Conservation (phyloP, 2,329 filamentous ascomycete genomes). For the Byssoonygena ceratinophila region DNA sequence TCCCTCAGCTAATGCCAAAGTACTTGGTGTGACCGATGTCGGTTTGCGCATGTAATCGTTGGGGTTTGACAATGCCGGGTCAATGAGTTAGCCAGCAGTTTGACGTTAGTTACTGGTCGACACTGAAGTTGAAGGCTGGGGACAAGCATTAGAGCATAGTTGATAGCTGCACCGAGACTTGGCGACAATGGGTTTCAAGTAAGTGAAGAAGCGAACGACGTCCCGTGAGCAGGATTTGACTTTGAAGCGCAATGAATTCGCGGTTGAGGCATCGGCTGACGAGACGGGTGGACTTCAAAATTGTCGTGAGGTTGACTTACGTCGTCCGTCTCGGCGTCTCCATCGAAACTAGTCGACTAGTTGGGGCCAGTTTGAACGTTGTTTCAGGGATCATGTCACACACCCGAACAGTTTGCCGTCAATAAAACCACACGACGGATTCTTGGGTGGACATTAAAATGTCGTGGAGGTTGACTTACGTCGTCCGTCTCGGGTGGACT, state of each 20-base stretch:
- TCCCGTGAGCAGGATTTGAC: slow-evolving; percentile 1
- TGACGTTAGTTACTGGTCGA: not conserved
- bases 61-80: not conserved
- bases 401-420: not conserved
- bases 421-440: not conserved
- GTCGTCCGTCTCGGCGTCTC: not conserved
- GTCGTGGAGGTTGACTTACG: not conserved
- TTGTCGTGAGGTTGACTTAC: slow-evolving; percentile 1
- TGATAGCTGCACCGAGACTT: too few species aligned
- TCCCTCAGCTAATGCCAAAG: not conserved
- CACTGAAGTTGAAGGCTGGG: not conserved
- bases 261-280: not conserved
- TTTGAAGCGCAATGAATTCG: not conserved
- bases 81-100: not conserved
- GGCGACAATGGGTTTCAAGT: not conserved
- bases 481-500: too few species aligned
- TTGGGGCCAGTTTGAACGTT: slow-evolving; percentile 4
- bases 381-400: slow-evolving; percentile 4
- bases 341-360: not conserved
- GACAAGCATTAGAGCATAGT: not conserved
- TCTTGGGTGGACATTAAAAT: not conserved
- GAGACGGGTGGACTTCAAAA: too few species aligned
- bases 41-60: not conserved
- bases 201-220: not conserved
- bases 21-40: not conserved